These are phyloP conservation scores for Aureoboletus auriporus DNA, from an alignment of 768 basidiomycete species.

Conservation along the genomic window DNA sequence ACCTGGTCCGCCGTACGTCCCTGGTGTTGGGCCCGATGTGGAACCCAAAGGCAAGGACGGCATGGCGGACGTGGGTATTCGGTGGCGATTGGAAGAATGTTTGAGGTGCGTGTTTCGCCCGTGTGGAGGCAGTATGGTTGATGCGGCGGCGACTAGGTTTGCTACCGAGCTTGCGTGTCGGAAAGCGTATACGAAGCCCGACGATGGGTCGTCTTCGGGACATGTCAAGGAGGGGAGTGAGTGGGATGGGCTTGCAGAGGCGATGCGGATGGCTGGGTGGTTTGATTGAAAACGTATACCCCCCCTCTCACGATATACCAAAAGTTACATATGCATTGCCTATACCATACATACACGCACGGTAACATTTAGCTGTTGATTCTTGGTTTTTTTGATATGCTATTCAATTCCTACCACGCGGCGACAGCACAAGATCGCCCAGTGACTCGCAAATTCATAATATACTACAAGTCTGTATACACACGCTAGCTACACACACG, in stretches of 20 bases:
- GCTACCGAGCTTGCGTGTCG: slow-evolving; percentile 80
- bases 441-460: too few species aligned
- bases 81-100: slow-evolving; percentile 83
- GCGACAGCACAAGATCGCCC: too few species aligned
- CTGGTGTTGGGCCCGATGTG: slow-evolving; percentile 20
- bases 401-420: too few species aligned
- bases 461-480: too few species aligned
- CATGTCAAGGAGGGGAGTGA: slow-evolving; percentile 37
- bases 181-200: slow-evolving; percentile 39
- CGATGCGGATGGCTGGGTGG: slow-evolving; percentile 76
- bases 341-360: too few species aligned
- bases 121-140: not conserved
- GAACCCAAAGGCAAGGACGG: slow-evolving; percentile 35
- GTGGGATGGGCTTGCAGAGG: slow-evolving; percentile 68
- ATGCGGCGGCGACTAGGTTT: slow-evolving; percentile 45
- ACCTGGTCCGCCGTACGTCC: slow-evolving; percentile 77
- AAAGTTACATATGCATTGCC: too few species aligned
- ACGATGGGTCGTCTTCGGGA: slow-evolving; percentile 13
- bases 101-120: slow-evolving; percentile 46
- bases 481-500: too few species aligned
- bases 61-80: slow-evolving; percentile 33
- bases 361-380: too few species aligned
- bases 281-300: slow-evolving; percentile 42
- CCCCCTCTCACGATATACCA: not conserved
- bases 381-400: too few species aligned